Conservation (phyloP, 1,284 basidiomycete genomes). For the Ceratobasidium sp. region DNA sequence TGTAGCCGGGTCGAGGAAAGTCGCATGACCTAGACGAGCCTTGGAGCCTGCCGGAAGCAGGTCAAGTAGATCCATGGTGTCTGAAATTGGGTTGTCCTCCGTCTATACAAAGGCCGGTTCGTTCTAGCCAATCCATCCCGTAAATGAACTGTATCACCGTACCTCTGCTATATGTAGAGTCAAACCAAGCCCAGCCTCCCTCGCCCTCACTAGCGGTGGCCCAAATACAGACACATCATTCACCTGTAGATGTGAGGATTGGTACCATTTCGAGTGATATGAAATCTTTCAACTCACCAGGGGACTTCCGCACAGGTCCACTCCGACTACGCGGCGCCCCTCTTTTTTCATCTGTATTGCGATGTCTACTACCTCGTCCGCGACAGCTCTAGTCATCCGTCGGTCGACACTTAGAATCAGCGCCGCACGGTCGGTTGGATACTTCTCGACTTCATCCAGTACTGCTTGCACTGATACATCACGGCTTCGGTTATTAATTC, state of each 20-base stretch:
- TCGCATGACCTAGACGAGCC: conserved; percentile 80
- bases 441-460: conserved; percentile 73
- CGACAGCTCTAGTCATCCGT: conserved; percentile 66
- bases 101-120: conserved; percentile 59
- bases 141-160: not conserved
- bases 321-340: conserved; percentile 76
- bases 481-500: conserved; percentile 59
- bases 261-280: not conserved
- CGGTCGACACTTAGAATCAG: conserved; percentile 81
- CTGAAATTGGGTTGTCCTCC: conserved; percentile 64
- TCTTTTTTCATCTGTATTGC: conserved; percentile 68
- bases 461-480: conserved; percentile 74
- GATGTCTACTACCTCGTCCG: conserved; percentile 69
- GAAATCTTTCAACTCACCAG: conserved; percentile 54
- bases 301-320: conserved; percentile 86
- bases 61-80: conserved; percentile 74
- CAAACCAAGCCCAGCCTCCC: conserved; percentile 70
- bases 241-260: conserved; percentile 1
- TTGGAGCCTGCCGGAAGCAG: conserved; percentile 61
- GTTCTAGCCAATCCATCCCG: not conserved
- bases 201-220: conserved; percentile 68
- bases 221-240: conserved; percentile 67
- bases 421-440: conserved; percentile 65
- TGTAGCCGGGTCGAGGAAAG: conserved; percentile 76
- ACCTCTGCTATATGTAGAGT: conserved; percentile 88